Base-by-base conservation (phyloP, 2,329 filamentous ascomycete genomes). In the Colletotrichum tabaci region DNA sequence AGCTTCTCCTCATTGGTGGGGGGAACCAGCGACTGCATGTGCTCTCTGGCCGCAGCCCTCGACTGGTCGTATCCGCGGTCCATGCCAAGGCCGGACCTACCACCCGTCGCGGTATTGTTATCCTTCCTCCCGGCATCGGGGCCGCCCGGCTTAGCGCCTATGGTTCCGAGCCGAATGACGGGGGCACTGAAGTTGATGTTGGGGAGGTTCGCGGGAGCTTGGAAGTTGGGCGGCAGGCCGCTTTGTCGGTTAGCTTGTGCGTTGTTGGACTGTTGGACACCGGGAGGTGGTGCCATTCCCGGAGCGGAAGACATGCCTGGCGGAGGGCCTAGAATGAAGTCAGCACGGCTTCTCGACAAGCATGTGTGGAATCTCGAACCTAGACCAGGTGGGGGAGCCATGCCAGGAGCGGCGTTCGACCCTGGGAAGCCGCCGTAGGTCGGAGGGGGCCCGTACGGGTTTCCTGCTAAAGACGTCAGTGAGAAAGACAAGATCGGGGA, bases 181-280 rank as follows among this genome's bases (percentile, higher is more conserved):
- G 96, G 95, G 46, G 96, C 96, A 78, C 94, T 97, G 86, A 98
- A 98, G 85, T 99, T 98, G 86, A 99, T 98, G 81, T 97, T 97
- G 62, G 96, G 95, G 88, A 98, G 94, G 80, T 96, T 98, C 61
- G 93, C 87, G 12, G 96, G 95, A 60, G 94, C 91, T 85, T 97
- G 94, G 83, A 98, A 98, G 82, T 91, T 94, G 71, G 91, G 86
- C 73, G 94, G 94, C 74, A 97, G 91, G 78, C 90, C 91, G 82
- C 89, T 93, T 80, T 93, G 93, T 86, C 93, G 91, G 85, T 92
- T 93, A 84, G 93, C 89, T 85, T 94, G 93, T 77, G 91, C 88
- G 80, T 87, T 87, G 82, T 90, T 93, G 79, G 90, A 87, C 86
- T 93, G 92, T 80, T 93, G 92, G 82, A 96, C 89, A 82, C 93